phyloP scores from a whole-genome alignment of 1,284 basidiomycete species.

The Boletus mariae region DNA sequence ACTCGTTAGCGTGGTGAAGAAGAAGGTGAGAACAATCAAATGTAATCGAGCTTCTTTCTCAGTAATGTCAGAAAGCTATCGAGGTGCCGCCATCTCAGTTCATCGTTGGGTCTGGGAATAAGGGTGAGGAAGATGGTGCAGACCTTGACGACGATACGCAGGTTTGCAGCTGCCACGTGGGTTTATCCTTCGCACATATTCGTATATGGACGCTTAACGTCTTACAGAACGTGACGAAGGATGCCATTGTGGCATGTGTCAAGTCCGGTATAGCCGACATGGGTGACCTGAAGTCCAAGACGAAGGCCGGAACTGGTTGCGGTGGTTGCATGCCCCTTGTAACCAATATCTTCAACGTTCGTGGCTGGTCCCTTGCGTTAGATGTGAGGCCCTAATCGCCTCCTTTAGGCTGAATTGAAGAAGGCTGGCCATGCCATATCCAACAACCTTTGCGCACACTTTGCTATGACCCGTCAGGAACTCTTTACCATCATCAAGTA shows the following conservation, averaged over 20 bases:
- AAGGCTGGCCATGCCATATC: slow-evolving; percentile 60
- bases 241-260: slow-evolving; percentile 52
- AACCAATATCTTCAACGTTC: slow-evolving; percentile 48
- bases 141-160: slow-evolving; percentile 73
- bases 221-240: slow-evolving; percentile 61
- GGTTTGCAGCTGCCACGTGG: slow-evolving; percentile 64
- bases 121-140: slow-evolving; percentile 51
- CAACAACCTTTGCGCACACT: slow-evolving; percentile 68
- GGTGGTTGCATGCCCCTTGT: slow-evolving; percentile 67
- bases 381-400: neutral
- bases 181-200: slow-evolving; percentile 9
- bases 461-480: slow-evolving; percentile 65
- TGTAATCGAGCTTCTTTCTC: neutral
- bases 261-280: slow-evolving; percentile 51
- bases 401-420: slow-evolving; percentile 59
- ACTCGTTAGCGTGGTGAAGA: slow-evolving; percentile 68
- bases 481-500: slow-evolving; percentile 65
- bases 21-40: slow-evolving; percentile 42
- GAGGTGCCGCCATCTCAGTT: slow-evolving; percentile 66
- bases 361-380: neutral
- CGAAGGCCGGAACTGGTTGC: slow-evolving; percentile 72
- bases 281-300: slow-evolving; percentile 59
- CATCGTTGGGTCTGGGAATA: slow-evolving; percentile 55
- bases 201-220: neutral
- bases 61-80: slow-evolving; percentile 48